phyloP scores from a whole-genome alignment of 257 asterid species.

The Solanum ahanhuiri region DNA sequence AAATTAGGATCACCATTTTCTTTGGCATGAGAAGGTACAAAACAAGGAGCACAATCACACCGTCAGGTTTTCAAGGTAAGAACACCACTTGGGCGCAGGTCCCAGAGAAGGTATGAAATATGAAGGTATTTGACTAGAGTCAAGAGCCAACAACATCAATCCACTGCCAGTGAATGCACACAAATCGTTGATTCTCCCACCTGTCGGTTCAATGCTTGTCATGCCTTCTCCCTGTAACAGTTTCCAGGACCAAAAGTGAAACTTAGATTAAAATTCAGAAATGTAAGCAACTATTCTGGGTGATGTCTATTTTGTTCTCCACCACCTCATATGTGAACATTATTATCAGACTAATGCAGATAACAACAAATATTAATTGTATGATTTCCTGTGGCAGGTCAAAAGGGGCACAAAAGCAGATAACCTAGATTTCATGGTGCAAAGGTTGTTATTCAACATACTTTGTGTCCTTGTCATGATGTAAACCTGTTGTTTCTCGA shows the following conservation, averaged over 20 bases:
- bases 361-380: neutral
- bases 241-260: neutral
- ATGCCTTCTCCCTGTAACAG: conserved; percentile 79
- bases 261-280: neutral
- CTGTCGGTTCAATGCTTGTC: conserved; percentile 90
- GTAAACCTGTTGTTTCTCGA: neutral
- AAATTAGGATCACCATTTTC: neutral
- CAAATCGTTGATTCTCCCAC: conserved; percentile 76
- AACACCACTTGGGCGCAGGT: conserved; percentile 96
- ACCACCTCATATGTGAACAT: neutral
- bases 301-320: neutral
- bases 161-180: conserved; percentile 81
- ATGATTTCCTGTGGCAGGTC: neutral
- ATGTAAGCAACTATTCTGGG: neutral
- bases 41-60: conserved; percentile 25
- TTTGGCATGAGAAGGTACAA: neutral
- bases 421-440: neutral
- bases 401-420: neutral
- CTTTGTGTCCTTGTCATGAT: neutral
- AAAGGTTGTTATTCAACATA: neutral
- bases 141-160: conserved; percentile 73
- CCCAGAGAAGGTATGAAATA: conserved; percentile 94
- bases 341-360: neutral
- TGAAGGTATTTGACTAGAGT: conserved; percentile 84
- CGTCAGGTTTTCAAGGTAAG: conserved; percentile 74